phyloP scores from a whole-genome alignment of 2,329 filamentous ascomycete genomes.

The Epicoccum nigrum region DNA sequence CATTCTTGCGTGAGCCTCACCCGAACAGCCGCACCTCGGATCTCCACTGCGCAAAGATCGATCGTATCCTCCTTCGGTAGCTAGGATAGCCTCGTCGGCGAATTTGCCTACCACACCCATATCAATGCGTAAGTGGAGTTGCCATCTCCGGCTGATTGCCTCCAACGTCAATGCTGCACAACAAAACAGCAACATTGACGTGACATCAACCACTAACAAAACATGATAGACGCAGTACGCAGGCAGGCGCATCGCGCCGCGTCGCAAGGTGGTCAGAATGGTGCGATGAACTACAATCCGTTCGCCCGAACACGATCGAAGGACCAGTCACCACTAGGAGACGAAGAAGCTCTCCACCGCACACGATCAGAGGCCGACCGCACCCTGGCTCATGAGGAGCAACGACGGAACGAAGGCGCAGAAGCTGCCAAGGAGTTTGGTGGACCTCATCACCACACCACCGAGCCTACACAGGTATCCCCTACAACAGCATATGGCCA shows the following conservation, averaged over 20 bases:
- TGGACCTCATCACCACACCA: slow-evolving; percentile 36
- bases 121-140: slow-evolving; percentile 35
- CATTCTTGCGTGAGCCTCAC: not conserved
- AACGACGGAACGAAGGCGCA: slow-evolving; percentile 30
- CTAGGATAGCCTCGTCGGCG: slow-evolving; percentile 20
- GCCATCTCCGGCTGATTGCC: slow-evolving; percentile 14
- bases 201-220: slow-evolving; percentile 18
- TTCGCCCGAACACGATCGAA: slow-evolving; percentile 40
- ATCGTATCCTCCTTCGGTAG: not conserved
- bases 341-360: slow-evolving; percentile 39
- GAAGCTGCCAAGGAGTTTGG: slow-evolving; percentile 40
- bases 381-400: slow-evolving; percentile 32
- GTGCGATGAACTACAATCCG: slow-evolving; percentile 41
- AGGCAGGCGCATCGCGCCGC: slow-evolving; percentile 45
- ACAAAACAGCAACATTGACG: not conserved
- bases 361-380: slow-evolving; percentile 35
- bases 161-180: slow-evolving; percentile 1
- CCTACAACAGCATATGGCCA: slow-evolving; percentile 24
- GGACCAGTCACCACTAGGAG: slow-evolving; percentile 24
- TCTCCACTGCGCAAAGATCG: slow-evolving; percentile 13
- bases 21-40: slow-evolving; percentile 9
- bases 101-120: slow-evolving; percentile 22
- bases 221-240: slow-evolving; percentile 42
- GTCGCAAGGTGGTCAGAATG: slow-evolving; percentile 32
- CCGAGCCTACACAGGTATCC: slow-evolving; percentile 33